phyloP scores from a whole-genome alignment of 345 rosid species.

The Pugionium dolabratum region DNA sequence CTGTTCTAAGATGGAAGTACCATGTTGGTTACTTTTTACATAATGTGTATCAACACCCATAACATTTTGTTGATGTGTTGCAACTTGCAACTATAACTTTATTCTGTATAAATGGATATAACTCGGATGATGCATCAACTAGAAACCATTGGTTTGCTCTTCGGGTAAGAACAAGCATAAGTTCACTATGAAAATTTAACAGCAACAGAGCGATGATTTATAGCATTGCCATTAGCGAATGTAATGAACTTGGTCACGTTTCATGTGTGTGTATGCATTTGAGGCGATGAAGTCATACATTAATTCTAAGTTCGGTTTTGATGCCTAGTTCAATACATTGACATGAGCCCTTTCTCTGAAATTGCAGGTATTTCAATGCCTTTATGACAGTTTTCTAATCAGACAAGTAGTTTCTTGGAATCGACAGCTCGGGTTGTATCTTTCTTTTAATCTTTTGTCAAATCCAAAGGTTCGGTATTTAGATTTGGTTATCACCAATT shows the following conservation, averaged over 20 bases:
- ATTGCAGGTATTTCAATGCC: conserved; percentile 39
- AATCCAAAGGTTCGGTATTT: conserved; percentile 1
- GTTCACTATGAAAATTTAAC: not conserved
- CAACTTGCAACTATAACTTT: not conserved
- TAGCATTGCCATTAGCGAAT: not conserved
- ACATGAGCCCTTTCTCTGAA: conserved; percentile 13
- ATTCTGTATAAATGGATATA: not conserved
- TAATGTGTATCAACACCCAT: not conserved
- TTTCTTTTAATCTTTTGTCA: not conserved
- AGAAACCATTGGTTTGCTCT: not conserved
- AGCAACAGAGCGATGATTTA: not conserved
- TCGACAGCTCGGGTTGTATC: too few species aligned
- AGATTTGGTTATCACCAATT: conserved; percentile 8
- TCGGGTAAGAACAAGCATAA: not conserved
- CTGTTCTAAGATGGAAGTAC: not conserved
- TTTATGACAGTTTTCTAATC: conserved; percentile 31
- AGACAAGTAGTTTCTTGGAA: not conserved
- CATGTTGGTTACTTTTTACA: not conserved
- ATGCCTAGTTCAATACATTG: conserved; percentile 12
- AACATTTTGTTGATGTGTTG: not conserved
- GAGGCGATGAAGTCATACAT: not conserved
- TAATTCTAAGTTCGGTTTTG: not conserved
- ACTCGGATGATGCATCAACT: not conserved
- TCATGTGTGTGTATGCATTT: not conserved
- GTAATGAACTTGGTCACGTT: conserved; percentile 9